Base-by-base conservation (phyloP, 495 filamentous ascomycete species). In the Terfezia claveryi region DNA sequence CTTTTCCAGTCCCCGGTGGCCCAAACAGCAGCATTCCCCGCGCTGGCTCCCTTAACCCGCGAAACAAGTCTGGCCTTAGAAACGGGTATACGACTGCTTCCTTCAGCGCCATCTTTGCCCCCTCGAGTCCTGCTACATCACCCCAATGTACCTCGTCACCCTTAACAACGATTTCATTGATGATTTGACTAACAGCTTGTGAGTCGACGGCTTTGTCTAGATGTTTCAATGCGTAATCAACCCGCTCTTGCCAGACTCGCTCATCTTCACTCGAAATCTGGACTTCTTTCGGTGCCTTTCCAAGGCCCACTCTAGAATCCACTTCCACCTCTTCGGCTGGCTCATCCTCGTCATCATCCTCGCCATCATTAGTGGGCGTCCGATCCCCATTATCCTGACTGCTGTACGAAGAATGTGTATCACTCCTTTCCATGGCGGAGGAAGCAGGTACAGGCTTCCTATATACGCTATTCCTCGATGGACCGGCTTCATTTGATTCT, bases 81-180 rank as follows among this genome's bases (percentile, higher is more conserved):
- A 99, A 96, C 12, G 91, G 91, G 62, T 99, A 99, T 36, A 99
- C 88, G 8, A 96, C 91, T 2, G 87, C 84, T 69, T 99, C 91
- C 67, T 94, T 94, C 49, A 99, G 71, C 0, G 91, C 87, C 53
- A 77, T 82, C 63, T 99, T 99, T 50, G 91, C 92, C 38, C 80
- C 73, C 36, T 94, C 87, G 11, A 99, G 71, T 2, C 91, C 91
- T 0, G 92, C 87, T 41, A 99, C 81, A 61, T 99, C 91, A 41
- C 80, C 77, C 92, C 92, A 99, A 62, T 85, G 84, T 0, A 99
- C 91, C 61, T 91, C 82, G 61, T 99, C 91, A 8, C 92, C 91
- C 54, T 88, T 78, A 8, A 95, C 80, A 10, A 99, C 87, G 54
- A 99, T 93, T 58, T 99, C 92, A 64, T 94, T 94, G 52, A 96